Evolutionary conservation across 306 rosid genomes (phyloP), one percentile per base, ranked within the genome.

Genomic region (Gastrolobium bilobum): DNA sequence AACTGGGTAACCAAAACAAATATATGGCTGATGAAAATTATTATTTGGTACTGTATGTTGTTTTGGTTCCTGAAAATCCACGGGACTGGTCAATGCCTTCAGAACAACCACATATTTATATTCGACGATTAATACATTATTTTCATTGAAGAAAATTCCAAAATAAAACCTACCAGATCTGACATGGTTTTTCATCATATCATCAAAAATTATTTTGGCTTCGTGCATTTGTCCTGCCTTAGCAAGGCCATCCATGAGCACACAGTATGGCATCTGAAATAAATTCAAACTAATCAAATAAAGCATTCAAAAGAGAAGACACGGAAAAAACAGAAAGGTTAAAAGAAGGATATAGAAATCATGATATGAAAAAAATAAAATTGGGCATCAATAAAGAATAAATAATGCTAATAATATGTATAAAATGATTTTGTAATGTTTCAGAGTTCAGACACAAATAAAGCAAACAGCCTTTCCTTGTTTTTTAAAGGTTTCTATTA

Each of bases 261-360:
- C 65, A 85, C 97, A 91, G 83, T 89, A 94, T 5, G 99, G 94
- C 92, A 94, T 94, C 99, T 94, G 73, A 81, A 64, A 48, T 33
- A 73, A 6, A 77, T 57, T 74, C 35, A 33, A 15, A 74, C 7
- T 57, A 38, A 31, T 71, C 14, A 70, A 71, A 51, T 20, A 44
- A 73, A 66, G 44, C 11, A 42, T 64, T 6, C 37, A 71, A 73
- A 62, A 31, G 59, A 76, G 78, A 69, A 43, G 74, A 44, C 37
- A 64, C n/a, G 30, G 56, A 31, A 43, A 69, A 68, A 51, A 0
- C 26, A 29, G 68, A 68, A 71, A 9, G 13, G 42, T n/a, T 58
- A 38, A 58, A 48, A 71, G 8, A 47, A 78, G 29, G 42, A 66
- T 8, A 46, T 46, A 62, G 48, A 62, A 71, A 42, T 65, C 40